Evolutionary conservation across 805 yeast species (phyloP).

Genomic region (Komagataella mondaviorum): DNA sequence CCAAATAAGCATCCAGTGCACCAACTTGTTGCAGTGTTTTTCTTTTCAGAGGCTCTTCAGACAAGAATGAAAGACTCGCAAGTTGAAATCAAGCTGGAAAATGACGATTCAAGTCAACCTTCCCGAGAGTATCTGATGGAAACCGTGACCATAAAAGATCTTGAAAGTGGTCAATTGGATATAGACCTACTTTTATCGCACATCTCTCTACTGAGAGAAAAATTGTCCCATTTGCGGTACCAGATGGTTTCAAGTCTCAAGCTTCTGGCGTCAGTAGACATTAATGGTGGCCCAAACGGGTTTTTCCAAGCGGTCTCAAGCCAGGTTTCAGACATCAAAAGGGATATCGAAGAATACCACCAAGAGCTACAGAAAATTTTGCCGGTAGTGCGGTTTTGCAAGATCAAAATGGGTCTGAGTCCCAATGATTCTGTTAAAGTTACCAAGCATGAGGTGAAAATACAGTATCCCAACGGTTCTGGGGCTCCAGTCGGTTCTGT

Average conservation of each 20-base stretch:
- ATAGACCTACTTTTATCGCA: conserved; percentile 21
- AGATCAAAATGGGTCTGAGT: conserved; percentile 34
- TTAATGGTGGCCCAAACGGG: conserved; percentile 28
- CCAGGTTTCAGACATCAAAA: conserved; percentile 21
- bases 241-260: conserved; percentile 23
- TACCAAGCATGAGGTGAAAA: conserved; percentile 10
- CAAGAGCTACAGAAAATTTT: conserved; percentile 26
- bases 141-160: conserved; percentile 22
- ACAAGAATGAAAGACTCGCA: background rate
- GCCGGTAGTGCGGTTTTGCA: conserved; percentile 37
- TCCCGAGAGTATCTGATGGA: conserved; percentile 5
- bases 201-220: conserved; percentile 18
- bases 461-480: background rate
- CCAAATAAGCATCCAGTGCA: background rate
- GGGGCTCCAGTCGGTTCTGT: background rate
- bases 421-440: conserved; percentile 29
- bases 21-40: background rate
- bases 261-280: conserved; percentile 26
- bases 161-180: conserved; percentile 23
- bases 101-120: background rate
- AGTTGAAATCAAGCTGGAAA: background rate
- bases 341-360: conserved; percentile 26
- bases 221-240: conserved; percentile 19
- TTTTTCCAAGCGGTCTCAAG: conserved; percentile 21
- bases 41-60: background rate